Base-by-base conservation (phyloP, 768 basidiomycete species). In the Infundibulicybe gibba region DNA sequence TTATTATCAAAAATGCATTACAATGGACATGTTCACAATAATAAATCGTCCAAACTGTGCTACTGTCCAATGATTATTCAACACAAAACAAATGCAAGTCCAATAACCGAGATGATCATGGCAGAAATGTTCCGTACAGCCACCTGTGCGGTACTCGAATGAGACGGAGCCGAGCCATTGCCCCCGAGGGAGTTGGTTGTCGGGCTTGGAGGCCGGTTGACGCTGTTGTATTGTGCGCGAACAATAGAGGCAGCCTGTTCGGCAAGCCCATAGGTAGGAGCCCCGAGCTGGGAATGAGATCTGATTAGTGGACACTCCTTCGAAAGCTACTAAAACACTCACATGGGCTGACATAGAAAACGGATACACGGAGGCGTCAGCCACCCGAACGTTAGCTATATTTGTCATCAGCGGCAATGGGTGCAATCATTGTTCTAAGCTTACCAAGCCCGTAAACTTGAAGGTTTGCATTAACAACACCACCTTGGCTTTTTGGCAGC, bases 401-500 rank as follows among this genome's bases (percentile, higher is more conserved):
- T 45, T 31, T 15, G 12, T 19, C 21, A 14, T 44, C 6, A 44
- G 41, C n/a, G 33, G 38, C 6, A 38, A 1, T 15, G 9, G 37
- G n/a, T 12, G 30, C 1, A 13, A 17, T 20, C 25, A 25, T 25
- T 25, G 19, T 15, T 41, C 13, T n/a, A 25, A 15, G 54, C 63
- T 19, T 54, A 68, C 69, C 56, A 31, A 67, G 49, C 13, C 82
- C 82, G 60, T 83, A 79, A 2, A 83, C 81, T 50, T 64, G 65
- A n/a, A 85, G 63, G 39, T 75, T 62, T 11, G 54, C 40, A 71
- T 80, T 73, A 42, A 85, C 80, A 41, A 85, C 81, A 41, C 81
- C 81, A n/a, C 81, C 81, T 32, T 65, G 63, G 21, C 59, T 58
- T 48, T 63, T 63, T 2, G 81, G 80, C 40, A 83, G 61, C 80